Percentiles rank a stretch among this genome's conserved stretches.
Evolutionary conservation across 805 yeast species (phyloP).

Genomic region (Ogataea saltuana): DNA sequence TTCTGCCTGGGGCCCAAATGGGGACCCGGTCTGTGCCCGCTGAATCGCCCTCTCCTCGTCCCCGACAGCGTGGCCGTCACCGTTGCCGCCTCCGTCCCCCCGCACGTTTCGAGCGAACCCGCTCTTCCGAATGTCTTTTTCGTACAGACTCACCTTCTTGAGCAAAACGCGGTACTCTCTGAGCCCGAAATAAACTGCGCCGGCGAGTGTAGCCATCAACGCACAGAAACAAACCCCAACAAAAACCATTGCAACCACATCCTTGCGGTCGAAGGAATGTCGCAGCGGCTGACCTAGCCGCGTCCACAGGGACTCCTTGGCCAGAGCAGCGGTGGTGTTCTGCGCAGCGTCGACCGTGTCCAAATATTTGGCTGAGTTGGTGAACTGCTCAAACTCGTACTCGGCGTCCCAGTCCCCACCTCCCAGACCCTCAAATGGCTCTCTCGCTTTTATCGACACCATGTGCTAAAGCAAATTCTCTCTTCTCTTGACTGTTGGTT

Average conservation of each 20-base stretch:
- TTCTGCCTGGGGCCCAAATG: neutral
- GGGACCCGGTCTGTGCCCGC: neutral
- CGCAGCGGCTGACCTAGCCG: slow-evolving; percentile 18
- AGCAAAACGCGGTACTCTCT: slow-evolving; percentile 19
- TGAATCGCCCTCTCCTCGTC: neutral
- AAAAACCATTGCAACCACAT: slow-evolving; percentile 16
- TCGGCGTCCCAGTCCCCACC: slow-evolving; percentile 9
- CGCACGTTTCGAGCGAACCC: slow-evolving; percentile 1
- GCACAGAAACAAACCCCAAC: slow-evolving; percentile 17
- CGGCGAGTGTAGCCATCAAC: slow-evolving; percentile 18
- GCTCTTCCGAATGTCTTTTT: slow-evolving; percentile 9
- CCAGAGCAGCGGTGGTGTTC: slow-evolving; percentile 11
- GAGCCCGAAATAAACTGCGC: slow-evolving; percentile 20
- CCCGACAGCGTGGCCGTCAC: neutral
- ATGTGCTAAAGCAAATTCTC: neutral
- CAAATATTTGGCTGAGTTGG: slow-evolving; percentile 8
- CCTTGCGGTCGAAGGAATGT: slow-evolving; percentile 19
- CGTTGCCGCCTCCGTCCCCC: neutral
- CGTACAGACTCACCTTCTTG: slow-evolving; percentile 17
- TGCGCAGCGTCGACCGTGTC: slow-evolving; percentile 8
- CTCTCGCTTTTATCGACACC: slow-evolving; percentile 10
- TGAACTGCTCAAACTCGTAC: slow-evolving; percentile 16
- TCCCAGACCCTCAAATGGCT: slow-evolving; percentile 11
- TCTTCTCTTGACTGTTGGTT: neutral
- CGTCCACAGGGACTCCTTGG: slow-evolving; percentile 12